These are phyloP conservation scores for Collariella sp. DNA, from an alignment of 495 filamentous ascomycete genomes.

Conservation along the genomic window DNA sequence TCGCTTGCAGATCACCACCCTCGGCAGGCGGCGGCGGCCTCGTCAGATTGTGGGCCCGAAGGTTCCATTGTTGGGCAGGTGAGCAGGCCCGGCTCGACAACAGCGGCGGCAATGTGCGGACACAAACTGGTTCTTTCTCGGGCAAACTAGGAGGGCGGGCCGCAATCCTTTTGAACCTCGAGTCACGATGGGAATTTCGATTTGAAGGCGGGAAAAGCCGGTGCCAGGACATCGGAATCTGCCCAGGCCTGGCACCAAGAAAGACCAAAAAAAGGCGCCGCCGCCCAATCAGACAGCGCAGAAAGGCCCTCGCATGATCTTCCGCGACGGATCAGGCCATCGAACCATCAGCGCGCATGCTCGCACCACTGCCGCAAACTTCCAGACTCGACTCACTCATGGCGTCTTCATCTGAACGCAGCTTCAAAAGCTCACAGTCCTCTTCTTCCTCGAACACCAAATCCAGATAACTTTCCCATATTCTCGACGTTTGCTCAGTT, in stretches of 20 bases:
- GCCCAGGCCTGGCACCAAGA: neutral
- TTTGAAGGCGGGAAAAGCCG: neutral
- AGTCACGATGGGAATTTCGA: neutral
- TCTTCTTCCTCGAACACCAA: neutral
- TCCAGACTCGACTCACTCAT: neutral
- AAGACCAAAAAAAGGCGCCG: neutral
- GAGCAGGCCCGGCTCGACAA: no score
- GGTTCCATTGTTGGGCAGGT: no score
- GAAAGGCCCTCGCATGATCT: neutral
- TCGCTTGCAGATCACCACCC: no score
- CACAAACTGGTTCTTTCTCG: neutral
- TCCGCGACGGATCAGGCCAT: constrained; percentile 7
- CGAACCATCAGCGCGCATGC: constrained; percentile 1
- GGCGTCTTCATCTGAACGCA: neutral
- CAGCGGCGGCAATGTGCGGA: no score
- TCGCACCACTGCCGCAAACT: constrained; percentile 4
- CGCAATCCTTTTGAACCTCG: no score
- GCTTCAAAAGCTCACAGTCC: constrained; percentile 1
- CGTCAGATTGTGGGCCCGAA: no score
- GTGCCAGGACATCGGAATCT: neutral
- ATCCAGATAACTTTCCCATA: neutral
- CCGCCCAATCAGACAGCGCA: neutral
- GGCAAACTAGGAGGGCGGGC: neutral
- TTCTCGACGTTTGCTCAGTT: neutral
- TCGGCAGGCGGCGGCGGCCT: no score